Percentiles rank a stretch among this genome's conserved stretches.
Evolutionary conservation across 2,329 filamentous ascomycete species (phyloP).

Genomic region (Aschersonia sp.): DNA sequence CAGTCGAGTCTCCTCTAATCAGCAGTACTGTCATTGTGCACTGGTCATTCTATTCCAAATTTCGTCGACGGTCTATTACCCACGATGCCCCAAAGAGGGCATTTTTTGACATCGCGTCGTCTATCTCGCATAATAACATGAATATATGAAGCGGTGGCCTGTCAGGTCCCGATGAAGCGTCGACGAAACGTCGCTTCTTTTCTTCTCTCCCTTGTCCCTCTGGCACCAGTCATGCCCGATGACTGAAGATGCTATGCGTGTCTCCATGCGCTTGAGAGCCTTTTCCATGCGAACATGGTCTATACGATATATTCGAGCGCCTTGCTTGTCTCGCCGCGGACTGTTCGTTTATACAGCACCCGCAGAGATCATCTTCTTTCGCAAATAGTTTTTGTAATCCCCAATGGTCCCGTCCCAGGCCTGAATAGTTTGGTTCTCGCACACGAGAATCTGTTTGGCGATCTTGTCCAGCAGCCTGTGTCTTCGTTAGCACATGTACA

Average conservation of each 20-base stretch:
- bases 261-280: background rate
- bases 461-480: conserved; percentile 91
- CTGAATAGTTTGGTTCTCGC: conserved; percentile 90
- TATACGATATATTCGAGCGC: background rate
- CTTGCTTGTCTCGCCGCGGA: background rate
- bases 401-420: conserved; percentile 81
- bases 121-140: background rate
- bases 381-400: conserved; percentile 94
- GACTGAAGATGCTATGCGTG: background rate
- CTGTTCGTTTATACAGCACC: conserved; percentile 59
- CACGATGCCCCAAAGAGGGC: no score
- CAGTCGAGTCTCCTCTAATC: no score
- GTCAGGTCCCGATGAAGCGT: background rate
- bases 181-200: background rate
- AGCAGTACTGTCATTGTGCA: no score
- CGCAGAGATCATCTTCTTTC: conserved; percentile 92
- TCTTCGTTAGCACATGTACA: conserved; percentile 5
- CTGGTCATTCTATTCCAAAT: no score
- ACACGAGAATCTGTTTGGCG: conserved; percentile 98
- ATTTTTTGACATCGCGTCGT: background rate
- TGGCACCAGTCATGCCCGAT: background rate
- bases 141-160: background rate
- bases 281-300: background rate
- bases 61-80: no score
- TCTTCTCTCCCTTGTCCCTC: background rate